Conservation (phyloP, 129 eudicot species). For the Lactuca saligna region DNA sequence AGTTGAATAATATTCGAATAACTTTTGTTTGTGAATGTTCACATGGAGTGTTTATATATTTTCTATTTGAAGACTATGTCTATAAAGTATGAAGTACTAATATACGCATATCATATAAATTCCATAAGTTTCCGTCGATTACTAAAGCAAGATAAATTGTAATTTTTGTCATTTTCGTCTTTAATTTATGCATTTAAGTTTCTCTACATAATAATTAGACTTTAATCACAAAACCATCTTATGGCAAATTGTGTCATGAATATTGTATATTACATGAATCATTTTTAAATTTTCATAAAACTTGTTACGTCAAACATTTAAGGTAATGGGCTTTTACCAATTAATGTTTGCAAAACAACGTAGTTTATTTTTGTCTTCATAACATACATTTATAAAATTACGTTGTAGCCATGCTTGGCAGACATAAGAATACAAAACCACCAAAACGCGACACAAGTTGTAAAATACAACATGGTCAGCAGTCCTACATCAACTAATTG, state of each 20-base stretch:
- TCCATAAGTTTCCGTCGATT: too few relatives aligned
- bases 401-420: conserved; percentile 2
- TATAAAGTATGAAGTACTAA: too few relatives aligned
- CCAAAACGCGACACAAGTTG: conserved; percentile 20
- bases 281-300: neutral
- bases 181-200: too few relatives aligned
- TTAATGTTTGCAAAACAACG: conserved; percentile 5
- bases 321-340: neutral
- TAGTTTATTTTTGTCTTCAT: neutral
- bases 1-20: too few relatives aligned
- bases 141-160: too few relatives aligned
- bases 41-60: too few relatives aligned
- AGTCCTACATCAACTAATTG: conserved; percentile 11
- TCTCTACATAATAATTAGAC: neutral
- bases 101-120: too few relatives aligned
- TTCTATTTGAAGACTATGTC: too few relatives aligned
- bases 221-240: neutral
- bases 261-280: neutral
- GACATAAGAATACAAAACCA: conserved; percentile 21
- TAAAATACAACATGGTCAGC: conserved; percentile 24
- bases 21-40: too few relatives aligned
- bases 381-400: neutral
- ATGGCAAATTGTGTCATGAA: neutral
- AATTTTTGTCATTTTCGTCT: too few relatives aligned
- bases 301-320: neutral